Conservation (phyloP, 2,329 filamentous ascomycete genomes). For the Gremmenia infestans region DNA sequence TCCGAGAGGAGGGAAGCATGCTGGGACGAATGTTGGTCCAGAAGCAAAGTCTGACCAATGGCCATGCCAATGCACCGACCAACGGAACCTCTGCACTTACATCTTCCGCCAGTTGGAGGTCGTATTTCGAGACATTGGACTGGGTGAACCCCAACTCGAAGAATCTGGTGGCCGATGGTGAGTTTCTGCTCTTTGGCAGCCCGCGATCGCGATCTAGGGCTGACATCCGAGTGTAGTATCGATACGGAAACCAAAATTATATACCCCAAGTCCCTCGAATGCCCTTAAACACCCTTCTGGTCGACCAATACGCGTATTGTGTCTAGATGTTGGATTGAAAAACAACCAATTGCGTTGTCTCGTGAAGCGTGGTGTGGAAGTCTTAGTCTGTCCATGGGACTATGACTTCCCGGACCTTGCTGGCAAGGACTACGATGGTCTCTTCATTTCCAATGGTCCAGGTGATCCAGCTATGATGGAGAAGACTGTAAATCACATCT, state of each 20-base stretch:
- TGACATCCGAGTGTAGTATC: slow-evolving; percentile 63
- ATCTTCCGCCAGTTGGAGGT: slow-evolving; percentile 39
- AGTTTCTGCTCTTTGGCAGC: slow-evolving; percentile 37
- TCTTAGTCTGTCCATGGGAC: slow-evolving; percentile 93
- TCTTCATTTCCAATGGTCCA: slow-evolving; percentile 97
- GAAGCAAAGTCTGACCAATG: slow-evolving; percentile 47
- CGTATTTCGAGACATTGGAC: slow-evolving; percentile 70
- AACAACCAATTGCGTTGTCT: slow-evolving; percentile 97
- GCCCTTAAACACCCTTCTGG: slow-evolving; percentile 84
- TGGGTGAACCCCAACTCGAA: slow-evolving; percentile 90
- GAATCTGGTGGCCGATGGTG: slow-evolving; percentile 93
- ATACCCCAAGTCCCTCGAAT: slow-evolving; percentile 65
- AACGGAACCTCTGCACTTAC: slow-evolving; percentile 38
- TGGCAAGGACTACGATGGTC: slow-evolving; percentile 83
- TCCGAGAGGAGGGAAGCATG: slow-evolving; percentile 93
- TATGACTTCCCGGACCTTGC: slow-evolving; percentile 78
- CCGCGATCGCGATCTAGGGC: slow-evolving; percentile 28
- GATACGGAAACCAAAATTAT: slow-evolving; percentile 79
- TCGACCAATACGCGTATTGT: slow-evolving; percentile 79
- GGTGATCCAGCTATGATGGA: slow-evolving; percentile 88
- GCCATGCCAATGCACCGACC: slow-evolving; percentile 34
- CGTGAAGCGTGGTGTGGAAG: slow-evolving; percentile 84
- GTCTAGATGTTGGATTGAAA: slow-evolving; percentile 95
- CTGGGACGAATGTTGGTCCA: slow-evolving; percentile 82
- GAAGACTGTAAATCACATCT: slow-evolving; percentile 73